Conservation (phyloP, 2,329 filamentous ascomycete genomes). For the Ophiosphaerella herpotricha region DNA sequence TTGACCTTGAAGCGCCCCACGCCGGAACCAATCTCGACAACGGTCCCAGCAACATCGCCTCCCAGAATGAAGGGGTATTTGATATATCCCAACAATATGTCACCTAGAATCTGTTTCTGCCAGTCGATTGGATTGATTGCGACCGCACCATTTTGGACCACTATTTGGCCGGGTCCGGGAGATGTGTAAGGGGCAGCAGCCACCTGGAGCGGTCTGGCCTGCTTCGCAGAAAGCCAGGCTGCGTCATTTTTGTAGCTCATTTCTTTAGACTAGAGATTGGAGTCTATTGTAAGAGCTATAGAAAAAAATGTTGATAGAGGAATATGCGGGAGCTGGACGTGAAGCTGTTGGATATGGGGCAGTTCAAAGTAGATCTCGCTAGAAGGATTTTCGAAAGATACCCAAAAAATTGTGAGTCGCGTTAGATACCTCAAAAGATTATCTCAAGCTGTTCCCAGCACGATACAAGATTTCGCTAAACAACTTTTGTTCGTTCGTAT, state of each 20-base stretch:
- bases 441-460: too few species aligned
- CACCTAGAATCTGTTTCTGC: slow-evolving; percentile 38
- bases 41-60: slow-evolving; percentile 49
- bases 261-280: not conserved
- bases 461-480: too few species aligned
- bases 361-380: too few species aligned
- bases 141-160: slow-evolving; percentile 46
- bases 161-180: slow-evolving; percentile 44
- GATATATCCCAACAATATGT: slow-evolving; percentile 5
- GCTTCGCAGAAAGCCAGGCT: slow-evolving; percentile 3
- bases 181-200: slow-evolving; percentile 42
- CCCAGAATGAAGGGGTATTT: slow-evolving; percentile 33
- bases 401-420: too few species aligned
- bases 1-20: slow-evolving; percentile 49
- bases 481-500: too few species aligned
- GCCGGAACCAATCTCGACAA: slow-evolving; percentile 47
- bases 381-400: too few species aligned
- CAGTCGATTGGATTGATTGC: slow-evolving; percentile 53
- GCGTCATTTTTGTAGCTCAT: not conserved
- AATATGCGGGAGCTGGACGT: too few species aligned
- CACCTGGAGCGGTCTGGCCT: slow-evolving; percentile 35
- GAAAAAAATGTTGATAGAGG: too few species aligned
- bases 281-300: too few species aligned
- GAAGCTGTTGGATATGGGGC: too few species aligned
- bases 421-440: too few species aligned